Evolutionary conservation across 768 basidiomycete species (phyloP).

Genomic region (Antrodiella citrinella): DNA sequence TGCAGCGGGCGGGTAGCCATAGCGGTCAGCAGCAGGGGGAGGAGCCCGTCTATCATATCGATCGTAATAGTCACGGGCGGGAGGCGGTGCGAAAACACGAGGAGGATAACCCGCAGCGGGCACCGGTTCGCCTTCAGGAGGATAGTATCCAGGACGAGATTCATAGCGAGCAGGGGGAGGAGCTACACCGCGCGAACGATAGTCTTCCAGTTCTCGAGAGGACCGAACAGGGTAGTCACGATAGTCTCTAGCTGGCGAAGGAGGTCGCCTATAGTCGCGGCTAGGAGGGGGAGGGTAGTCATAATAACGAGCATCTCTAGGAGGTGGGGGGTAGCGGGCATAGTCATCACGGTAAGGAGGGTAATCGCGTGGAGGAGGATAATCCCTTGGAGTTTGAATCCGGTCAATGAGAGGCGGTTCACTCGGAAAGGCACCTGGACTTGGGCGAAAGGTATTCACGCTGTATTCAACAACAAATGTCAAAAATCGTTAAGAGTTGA

Average conservation of each 20-base stretch:
- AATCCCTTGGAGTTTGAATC: slow-evolving; percentile 45
- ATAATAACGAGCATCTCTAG: slow-evolving; percentile 53
- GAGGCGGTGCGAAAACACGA: slow-evolving; percentile 41
- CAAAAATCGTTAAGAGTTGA: too few species aligned
- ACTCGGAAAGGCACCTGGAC: slow-evolving; percentile 15
- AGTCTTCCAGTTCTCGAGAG: slow-evolving; percentile 65
- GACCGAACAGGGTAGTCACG: slow-evolving; percentile 50
- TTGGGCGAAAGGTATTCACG: neutral
- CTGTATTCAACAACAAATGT: too few species aligned
- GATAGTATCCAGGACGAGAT: slow-evolving; percentile 36
- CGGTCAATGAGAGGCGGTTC: slow-evolving; percentile 53
- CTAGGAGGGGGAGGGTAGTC: slow-evolving; percentile 34
- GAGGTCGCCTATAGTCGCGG: slow-evolving; percentile 55
- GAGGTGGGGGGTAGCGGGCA: slow-evolving; percentile 33
- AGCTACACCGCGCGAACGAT: slow-evolving; percentile 39
- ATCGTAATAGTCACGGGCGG: slow-evolving; percentile 38
- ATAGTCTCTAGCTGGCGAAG: slow-evolving; percentile 57
- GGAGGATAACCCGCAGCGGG: slow-evolving; percentile 40
- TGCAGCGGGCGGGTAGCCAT: slow-evolving; percentile 26
- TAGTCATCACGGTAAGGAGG: slow-evolving; percentile 49
- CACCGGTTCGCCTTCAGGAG: slow-evolving; percentile 35
- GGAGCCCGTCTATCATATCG: slow-evolving; percentile 50
- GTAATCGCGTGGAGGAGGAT: slow-evolving; percentile 36
- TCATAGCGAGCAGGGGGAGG: slow-evolving; percentile 43
- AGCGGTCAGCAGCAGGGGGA: slow-evolving; percentile 37